These are phyloP conservation scores for Fusarium gaditjirri DNA, from an alignment of 2,329 filamentous ascomycete species.

Conservation along the genomic window DNA sequence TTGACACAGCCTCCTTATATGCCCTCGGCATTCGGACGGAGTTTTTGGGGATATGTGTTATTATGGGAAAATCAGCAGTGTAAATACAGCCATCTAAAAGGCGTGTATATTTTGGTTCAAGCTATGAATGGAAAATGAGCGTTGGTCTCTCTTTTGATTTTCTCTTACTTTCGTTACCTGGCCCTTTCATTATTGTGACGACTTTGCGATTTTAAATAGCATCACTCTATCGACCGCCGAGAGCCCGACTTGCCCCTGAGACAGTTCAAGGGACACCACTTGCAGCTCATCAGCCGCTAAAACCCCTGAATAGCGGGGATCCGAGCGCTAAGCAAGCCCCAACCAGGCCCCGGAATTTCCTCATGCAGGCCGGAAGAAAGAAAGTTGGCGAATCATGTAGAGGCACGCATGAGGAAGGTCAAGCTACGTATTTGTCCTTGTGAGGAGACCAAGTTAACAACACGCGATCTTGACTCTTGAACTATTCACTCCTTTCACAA, in stretches of 20 bases:
- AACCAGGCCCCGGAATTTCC: constrained; percentile 29
- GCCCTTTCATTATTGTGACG: not conserved
- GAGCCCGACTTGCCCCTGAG: constrained; percentile 20
- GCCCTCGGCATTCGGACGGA: constrained; percentile 20
- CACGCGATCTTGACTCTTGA: constrained; percentile 15
- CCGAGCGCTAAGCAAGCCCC: constrained; percentile 28
- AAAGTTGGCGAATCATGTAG: constrained; percentile 19
- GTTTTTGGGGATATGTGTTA: constrained; percentile 15
- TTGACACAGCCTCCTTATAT: constrained; percentile 10
- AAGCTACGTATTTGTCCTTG: constrained; percentile 29
- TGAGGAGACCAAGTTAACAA: constrained; percentile 18
- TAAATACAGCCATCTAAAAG: constrained; percentile 19
- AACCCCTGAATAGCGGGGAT: constrained; percentile 35
- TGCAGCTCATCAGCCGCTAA: constrained; percentile 22
- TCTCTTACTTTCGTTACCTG: not conserved
- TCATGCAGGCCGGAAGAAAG: constrained; percentile 21
- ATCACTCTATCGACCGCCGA: constrained; percentile 11
- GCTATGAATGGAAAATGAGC: constrained; percentile 20
- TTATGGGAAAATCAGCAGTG: constrained; percentile 16
- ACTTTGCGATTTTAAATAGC: not conserved
- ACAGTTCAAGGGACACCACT: constrained; percentile 11
- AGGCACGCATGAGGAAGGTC: constrained; percentile 13
- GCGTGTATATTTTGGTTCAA: constrained; percentile 15
- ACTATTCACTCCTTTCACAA: constrained; percentile 2
- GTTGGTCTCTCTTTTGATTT: not conserved